phyloP scores from a whole-genome alignment of 441 rosid genomes.

The Erysimum pusillum region DNA sequence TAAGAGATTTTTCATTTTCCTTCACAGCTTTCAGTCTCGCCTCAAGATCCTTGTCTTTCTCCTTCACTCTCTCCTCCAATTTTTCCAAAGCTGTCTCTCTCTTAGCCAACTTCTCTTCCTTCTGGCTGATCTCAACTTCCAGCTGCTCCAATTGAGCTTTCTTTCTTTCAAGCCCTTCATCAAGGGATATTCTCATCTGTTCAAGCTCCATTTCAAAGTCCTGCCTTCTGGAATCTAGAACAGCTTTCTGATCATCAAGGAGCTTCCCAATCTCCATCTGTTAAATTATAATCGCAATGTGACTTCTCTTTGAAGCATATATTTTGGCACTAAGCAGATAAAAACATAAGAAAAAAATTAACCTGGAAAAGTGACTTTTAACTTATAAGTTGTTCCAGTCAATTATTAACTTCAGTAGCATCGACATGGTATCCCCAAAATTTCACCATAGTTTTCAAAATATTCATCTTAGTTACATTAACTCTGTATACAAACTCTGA shows the following conservation, averaged over 20 bases:
- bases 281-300: constrained; percentile 26
- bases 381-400: neutral
- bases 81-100: constrained; percentile 64
- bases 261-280: constrained; percentile 75
- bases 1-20: constrained; percentile 66
- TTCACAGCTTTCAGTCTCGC: constrained; percentile 60
- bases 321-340: constrained; percentile 5
- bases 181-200: constrained; percentile 63
- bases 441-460: too few species aligned
- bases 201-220: constrained; percentile 70
- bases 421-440: too few species aligned
- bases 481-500: too few species aligned
- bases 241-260: constrained; percentile 67
- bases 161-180: constrained; percentile 66
- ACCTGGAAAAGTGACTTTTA: constrained; percentile 7
- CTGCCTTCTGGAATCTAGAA: constrained; percentile 59
- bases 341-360: neutral
- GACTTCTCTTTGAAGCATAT: constrained; percentile 1
- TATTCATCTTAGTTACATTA: too few species aligned
- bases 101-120: constrained; percentile 69
- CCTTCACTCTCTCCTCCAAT: constrained; percentile 67
- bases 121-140: constrained; percentile 61
- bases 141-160: constrained; percentile 54
- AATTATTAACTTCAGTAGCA: constrained; percentile 1
- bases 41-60: constrained; percentile 77